Evolutionary conservation across 2,329 filamentous ascomycete species (phyloP), one percentile per base, ranked within the genome.

Genomic region (Aphanoascus verrucosus): DNA sequence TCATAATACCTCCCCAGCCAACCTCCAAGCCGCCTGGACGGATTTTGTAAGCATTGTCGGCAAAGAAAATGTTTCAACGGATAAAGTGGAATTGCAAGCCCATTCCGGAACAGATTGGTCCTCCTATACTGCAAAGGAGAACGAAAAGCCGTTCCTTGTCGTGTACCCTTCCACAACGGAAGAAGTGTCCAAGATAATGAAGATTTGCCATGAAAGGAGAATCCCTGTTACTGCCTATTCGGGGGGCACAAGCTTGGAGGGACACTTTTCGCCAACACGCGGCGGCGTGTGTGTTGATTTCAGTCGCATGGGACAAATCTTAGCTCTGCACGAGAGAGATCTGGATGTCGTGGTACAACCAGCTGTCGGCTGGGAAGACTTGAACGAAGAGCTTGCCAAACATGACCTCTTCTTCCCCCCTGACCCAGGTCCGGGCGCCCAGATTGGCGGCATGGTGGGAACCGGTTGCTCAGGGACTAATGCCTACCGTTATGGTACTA

Each of bases 211-310:
- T 67, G 70, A 74, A 63, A 77, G 90, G 40, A 77, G 77, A 54
- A 93, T 96, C 58, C 90, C 90, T 4, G 88, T 95, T 20, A 90
- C 87, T 2, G 85, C 84, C 2, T 94, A 89, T 71, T 88, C 84
- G 54, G 90, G 90, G 42, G 90, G 90, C 34, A 95, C 90, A 6
- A 90, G 85, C 63, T 74, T 96, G 32, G 90, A 96, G 70, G 90
- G 90, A 1, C 88, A 95, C 68, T 94, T 86, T 68, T 83, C 88
- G 1, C 81, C 88, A 1, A 95, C 88, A 14, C 75, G 83, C 59
- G 85, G 87, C 54, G 90, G 90, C 17, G 81, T 95, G 32, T 91
- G 86, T 61, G 79, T 96, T 62, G 88, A 95, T 69, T 94, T 95
- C 67, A 78, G 78, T 49, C 79, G 84, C 56, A 95, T 96, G 90